Evolutionary conservation across 805 yeast genomes (phyloP), one percentile per base, ranked within the genome.

Genomic region (Yarrowia sp.): DNA sequence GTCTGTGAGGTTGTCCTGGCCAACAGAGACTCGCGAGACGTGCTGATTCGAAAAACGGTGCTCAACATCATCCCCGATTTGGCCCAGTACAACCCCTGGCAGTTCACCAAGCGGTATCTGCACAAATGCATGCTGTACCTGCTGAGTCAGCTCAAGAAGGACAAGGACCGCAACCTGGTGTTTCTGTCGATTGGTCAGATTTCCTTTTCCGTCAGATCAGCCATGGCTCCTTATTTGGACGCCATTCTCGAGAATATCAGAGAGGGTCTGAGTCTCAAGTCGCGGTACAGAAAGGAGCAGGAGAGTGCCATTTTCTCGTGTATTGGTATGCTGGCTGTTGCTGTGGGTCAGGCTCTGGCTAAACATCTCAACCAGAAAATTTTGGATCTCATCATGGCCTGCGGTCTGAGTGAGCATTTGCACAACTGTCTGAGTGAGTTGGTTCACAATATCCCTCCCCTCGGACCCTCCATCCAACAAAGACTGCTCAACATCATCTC

Each of bases 281-380:
- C 78, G 67, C 77, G 78, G 17, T 85, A 86, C 70, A 83, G 93
- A 69, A 88, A 86, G 74, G 92, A 89, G 60, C 86, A 89, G 52
- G 96, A 91, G 71, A 89, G 91, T 0, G 92, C 97, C 0, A 85
- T 94, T 20, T 94, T 93, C 73, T 91, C 90, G 72, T 95, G 98
- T 75, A 83, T 94, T 52, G 91, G 96, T 0, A 90, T 91, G 77
- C 79, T 95, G 43, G 93, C 97, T 0, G 83, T 84, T 33, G 94
- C 98, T 0, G 91, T 94, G 15, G 98, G 98, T 0, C 96, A 97
- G 13, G 96, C 97, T 0, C 80, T 94, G 68, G 91, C 97, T 0
- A 95, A 94, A 74, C 92, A 91, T 75, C 79, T 95, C 67, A 93
- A 92, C 71, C 84, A 88, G 70, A 96, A 91, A 73, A 83, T 94